Evolutionary conservation across 192 early-diverging fungal species (phyloP), one percentile per base, ranked within the genome.

Genomic region (Mortierella antarctica): DNA sequence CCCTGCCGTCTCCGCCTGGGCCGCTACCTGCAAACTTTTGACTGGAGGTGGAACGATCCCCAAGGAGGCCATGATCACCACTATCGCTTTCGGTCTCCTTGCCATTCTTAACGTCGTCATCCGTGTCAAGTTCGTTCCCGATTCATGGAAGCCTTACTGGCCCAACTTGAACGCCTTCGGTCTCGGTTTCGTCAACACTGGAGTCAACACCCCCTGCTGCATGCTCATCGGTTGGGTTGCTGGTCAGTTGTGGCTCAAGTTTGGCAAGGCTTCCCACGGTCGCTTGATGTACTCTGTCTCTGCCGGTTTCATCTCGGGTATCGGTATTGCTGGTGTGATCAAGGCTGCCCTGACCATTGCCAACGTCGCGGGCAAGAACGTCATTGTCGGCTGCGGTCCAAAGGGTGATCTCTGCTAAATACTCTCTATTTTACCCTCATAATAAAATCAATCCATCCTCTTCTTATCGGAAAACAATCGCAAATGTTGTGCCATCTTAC

Each of bases 91-190:
- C 39, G 82, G 82, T 60, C 73, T 87, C 55, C 54, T 86, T 50
- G 84, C 82, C 47, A 57, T 84, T 20, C 56, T 68, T 53, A 71
- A 74, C 51, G 74, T 85, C 23, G 57, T 85, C 21, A 23, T 86
- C 65, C 83, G 82, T 50, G 71, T 82, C 67, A 85, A 84, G 73
- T 58, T 82, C 39, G 67, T 92, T 31, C 91, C 91, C 47, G 42
- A 82, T 45, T 85, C 79, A 49, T 87, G 72, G 77, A 82, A 74
- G 41, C 82, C 69, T 78, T 91, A 84, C 75, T 83, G 86, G 71
- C 81, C 88, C 77, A 90, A 90, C 83, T 64, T 90, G 56, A 91
- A 88, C 62, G 86, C 86, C 49, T 73, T 86, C 14, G 88, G 88
- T 74, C 65, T 89, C 39, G 86, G 86, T 50, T 80, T 89, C 73